Conservation (phyloP, 495 filamentous ascomycete genomes). For the Ramalina peruviana region DNA sequence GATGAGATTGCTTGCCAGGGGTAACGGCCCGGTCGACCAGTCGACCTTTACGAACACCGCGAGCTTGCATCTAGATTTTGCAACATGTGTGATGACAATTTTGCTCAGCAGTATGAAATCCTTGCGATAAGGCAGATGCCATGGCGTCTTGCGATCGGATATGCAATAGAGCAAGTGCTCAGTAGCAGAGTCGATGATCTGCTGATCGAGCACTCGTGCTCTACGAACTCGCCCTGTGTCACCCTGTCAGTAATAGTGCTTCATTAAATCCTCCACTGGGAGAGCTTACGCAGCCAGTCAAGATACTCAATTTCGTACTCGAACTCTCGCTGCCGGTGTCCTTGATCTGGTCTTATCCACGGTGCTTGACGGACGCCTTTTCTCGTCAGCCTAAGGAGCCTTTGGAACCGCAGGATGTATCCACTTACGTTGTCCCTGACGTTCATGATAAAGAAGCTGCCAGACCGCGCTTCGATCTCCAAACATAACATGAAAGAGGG, state of each 20-base stretch:
- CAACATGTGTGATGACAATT: conserved; percentile 82
- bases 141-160: conserved; percentile 74
- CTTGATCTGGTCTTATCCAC: conserved; percentile 57
- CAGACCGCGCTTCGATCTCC: conserved; percentile 91
- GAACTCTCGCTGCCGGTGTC: conserved; percentile 61
- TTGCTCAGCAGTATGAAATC: conserved; percentile 78
- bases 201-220: conserved; percentile 58
- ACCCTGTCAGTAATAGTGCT: neutral
- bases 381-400: neutral
- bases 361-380: conserved; percentile 65
- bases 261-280: neutral
- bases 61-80: conserved; percentile 84
- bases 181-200: conserved; percentile 81
- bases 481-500: conserved; percentile 89
- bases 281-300: conserved; percentile 46
- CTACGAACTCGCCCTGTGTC: conserved; percentile 32
- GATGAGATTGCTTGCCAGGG: conserved; percentile 40
- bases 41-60: conserved; percentile 76
- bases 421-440: conserved; percentile 54
- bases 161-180: conserved; percentile 95
- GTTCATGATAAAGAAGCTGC: conserved; percentile 78
- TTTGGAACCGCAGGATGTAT: conserved; percentile 11
- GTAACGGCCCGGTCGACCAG: conserved; percentile 53
- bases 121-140: conserved; percentile 72
- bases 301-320: conserved; percentile 59